These are phyloP conservation scores for Cinnamomum micranthum DNA, from an alignment of 164 flowering plant genomes.

Conservation along the genomic window DNA sequence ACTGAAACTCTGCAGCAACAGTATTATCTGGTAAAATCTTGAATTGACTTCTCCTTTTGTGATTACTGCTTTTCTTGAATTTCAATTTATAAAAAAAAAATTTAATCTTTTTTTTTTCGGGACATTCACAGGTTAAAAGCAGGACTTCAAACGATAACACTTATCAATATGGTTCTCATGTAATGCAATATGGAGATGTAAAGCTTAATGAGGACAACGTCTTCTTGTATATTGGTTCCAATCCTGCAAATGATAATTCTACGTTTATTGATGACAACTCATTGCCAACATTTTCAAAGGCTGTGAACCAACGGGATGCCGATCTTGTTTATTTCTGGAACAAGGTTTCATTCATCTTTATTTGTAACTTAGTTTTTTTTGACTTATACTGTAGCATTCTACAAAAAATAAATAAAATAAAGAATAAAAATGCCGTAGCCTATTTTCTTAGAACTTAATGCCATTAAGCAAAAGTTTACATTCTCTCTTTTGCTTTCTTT, in stretches of 20 bases:
- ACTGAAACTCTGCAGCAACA: conserved; percentile 82
- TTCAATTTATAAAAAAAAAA: too few species aligned
- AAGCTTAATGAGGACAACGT: conserved; percentile 43
- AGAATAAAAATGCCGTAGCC: too few species aligned
- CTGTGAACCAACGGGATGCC: conserved; percentile 81
- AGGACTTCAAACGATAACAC: conserved; percentile 48
- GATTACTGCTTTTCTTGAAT: background rate
- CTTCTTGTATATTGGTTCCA: conserved; percentile 61
- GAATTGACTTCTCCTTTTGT: background rate
- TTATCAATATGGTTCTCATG: conserved; percentile 67
- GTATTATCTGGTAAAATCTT: conserved; percentile 65
- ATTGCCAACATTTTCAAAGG: conserved; percentile 33
- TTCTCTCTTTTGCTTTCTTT: background rate
- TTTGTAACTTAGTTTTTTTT: background rate
- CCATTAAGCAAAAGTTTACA: too few species aligned
- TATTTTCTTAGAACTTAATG: too few species aligned
- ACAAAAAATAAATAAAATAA: background rate
- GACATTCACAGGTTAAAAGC: conserved; percentile 53
- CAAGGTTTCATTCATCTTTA: conserved; percentile 41
- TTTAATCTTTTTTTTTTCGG: background rate
- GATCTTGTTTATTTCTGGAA: conserved; percentile 82
- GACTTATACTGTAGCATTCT: background rate
- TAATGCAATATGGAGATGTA: conserved; percentile 79
- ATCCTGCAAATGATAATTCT: conserved; percentile 71
- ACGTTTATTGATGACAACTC: conserved; percentile 50